phyloP scores from a whole-genome alignment of 768 basidiomycete species.

The Lactifluus subvellereus region DNA sequence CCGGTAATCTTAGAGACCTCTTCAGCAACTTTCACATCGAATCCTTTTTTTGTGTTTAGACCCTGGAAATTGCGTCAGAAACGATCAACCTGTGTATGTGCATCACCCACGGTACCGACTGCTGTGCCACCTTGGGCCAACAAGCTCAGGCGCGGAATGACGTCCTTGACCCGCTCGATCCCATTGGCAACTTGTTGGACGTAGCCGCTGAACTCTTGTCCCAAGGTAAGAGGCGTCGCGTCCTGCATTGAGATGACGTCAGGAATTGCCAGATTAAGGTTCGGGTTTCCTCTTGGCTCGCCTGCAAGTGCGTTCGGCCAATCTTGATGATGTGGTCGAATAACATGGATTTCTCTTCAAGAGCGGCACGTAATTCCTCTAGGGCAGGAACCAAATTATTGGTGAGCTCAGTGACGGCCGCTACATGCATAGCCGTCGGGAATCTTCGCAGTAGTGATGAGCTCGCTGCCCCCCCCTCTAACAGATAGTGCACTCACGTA shows the following conservation, averaged over 20 bases:
- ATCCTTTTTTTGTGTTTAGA: constrained; percentile 93
- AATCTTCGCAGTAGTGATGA: constrained; percentile 51
- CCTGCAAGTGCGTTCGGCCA: constrained; percentile 93
- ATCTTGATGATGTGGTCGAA: constrained; percentile 97
- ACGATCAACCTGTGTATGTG: background rate
- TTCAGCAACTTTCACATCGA: constrained; percentile 88
- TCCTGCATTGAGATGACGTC: constrained; percentile 47
- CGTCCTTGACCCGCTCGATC: constrained; percentile 75
- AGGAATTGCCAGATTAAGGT: background rate
- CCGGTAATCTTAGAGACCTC: constrained; percentile 92
- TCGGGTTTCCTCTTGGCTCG: constrained; percentile 25
- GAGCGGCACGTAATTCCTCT: constrained; percentile 72
- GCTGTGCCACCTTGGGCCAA: constrained; percentile 98
- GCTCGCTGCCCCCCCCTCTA: background rate
- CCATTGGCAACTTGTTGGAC: constrained; percentile 91
- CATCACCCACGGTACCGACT: constrained; percentile 82
- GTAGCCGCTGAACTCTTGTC: constrained; percentile 98
- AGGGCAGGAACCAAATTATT: constrained; percentile 79
- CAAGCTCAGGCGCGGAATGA: constrained; percentile 77
- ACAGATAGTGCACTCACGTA: constrained; percentile 54
- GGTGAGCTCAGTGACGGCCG: constrained; percentile 86
- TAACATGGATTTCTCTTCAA: constrained; percentile 72
- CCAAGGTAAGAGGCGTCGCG: constrained; percentile 94
- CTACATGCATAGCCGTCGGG: constrained; percentile 99
- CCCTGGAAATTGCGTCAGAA: constrained; percentile 48